phyloP scores from a whole-genome alignment of 1,284 basidiomycete genomes.

The Schizophyllum amplum region DNA sequence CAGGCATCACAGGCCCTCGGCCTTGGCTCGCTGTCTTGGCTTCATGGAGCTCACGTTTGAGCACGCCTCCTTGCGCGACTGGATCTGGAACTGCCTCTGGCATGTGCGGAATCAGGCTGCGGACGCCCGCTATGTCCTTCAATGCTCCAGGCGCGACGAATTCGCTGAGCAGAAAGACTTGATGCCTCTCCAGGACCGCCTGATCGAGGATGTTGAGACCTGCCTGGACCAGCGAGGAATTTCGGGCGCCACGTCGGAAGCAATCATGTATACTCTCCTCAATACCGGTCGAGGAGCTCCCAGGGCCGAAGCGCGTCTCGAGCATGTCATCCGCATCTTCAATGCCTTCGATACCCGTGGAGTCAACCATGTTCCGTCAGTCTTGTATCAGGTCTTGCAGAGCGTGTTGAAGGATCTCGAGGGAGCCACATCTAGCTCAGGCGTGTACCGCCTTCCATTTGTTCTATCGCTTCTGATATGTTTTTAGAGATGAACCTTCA shows the following conservation, averaged over 20 bases:
- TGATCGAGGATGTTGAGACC: neutral
- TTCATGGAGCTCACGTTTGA: neutral
- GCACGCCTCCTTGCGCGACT: neutral
- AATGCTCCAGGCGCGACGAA: neutral
- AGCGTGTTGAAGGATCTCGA: neutral
- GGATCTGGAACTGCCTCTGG: neutral
- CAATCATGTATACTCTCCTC: neutral
- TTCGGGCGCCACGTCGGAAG: neutral
- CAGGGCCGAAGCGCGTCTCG: neutral
- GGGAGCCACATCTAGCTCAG: neutral
- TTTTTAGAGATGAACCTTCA: neutral
- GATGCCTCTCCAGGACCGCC: neutral
- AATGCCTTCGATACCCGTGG: neutral
- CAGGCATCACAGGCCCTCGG: neutral
- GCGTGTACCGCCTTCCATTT: no score
- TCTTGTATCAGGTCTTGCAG: neutral
- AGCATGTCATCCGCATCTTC: neutral
- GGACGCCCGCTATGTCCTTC: neutral
- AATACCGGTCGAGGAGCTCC: neutral
- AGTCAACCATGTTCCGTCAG: neutral
- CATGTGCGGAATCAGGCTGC: neutral
- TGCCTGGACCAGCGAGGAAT: neutral
- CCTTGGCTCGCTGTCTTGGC: neutral
- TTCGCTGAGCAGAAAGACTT: neutral
- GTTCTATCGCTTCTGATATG: no score